Percentiles rank a stretch among this genome's conserved stretches.
Conservation (phyloP, 768 basidiomycete species). For the Termitomyces sp. region DNA sequence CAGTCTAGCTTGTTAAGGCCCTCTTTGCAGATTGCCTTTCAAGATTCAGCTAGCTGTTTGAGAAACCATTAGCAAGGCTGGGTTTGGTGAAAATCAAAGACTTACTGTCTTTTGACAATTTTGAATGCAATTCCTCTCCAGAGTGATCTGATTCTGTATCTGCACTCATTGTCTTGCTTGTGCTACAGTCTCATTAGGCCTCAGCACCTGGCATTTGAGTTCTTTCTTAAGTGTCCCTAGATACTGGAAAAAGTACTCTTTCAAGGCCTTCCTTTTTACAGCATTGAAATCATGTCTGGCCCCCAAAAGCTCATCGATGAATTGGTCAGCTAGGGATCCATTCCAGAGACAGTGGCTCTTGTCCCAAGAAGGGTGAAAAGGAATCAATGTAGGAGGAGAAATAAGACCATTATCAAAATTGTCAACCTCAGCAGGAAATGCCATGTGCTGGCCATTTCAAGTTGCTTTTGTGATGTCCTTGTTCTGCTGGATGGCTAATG, state of each 20-base stretch:
- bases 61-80: background rate
- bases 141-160: background rate
- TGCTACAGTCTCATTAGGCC: background rate
- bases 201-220: background rate
- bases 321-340: background rate
- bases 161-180: background rate
- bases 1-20: background rate
- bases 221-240: background rate
- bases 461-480: background rate
- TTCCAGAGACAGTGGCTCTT: background rate
- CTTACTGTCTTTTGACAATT: background rate
- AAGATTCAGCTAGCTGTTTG: background rate
- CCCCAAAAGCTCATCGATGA: background rate
- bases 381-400: background rate
- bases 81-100: background rate
- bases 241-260: background rate
- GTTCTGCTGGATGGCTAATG: background rate
- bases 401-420: background rate
- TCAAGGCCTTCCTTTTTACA: background rate
- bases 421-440: background rate
- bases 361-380: background rate
- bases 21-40: background rate
- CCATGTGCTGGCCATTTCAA: background rate
- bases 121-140: background rate
- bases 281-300: background rate